phyloP scores from a whole-genome alignment of 108 stramenopile genomes.

The Chaetoceros tenuissimus region DNA sequence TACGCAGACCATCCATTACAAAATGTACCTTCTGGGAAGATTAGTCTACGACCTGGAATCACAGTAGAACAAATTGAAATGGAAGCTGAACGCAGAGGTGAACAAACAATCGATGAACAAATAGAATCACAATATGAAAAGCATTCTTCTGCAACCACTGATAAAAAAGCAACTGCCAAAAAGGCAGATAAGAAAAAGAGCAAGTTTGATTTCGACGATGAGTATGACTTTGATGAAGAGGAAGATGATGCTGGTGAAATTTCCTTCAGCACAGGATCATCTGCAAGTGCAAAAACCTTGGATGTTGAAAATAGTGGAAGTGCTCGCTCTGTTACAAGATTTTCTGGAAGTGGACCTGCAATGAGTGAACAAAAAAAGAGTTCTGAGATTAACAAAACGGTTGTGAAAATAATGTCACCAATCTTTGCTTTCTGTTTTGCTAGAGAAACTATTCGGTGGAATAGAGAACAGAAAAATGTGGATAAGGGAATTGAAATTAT shows the following conservation, averaged over 20 bases:
- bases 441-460: neutral
- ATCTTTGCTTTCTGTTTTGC: conserved; percentile 1
- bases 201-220: neutral
- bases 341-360: neutral
- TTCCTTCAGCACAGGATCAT: neutral
- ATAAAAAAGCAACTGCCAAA: neutral
- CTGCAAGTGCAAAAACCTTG: neutral
- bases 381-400: neutral
- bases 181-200: neutral
- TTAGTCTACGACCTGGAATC: neutral
- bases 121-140: neutral
- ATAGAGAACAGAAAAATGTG: neutral
- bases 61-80: neutral
- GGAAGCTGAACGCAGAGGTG: neutral
- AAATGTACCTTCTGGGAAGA: neutral
- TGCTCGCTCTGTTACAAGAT: neutral
- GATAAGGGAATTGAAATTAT: conserved; percentile 3
- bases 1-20: neutral
- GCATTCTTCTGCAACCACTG: neutral
- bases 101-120: neutral
- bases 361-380: neutral
- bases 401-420: neutral
- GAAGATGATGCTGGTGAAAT: conserved; percentile 28
- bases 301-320: neutral
- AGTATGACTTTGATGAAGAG: conserved; percentile 41